phyloP scores from a whole-genome alignment of 176 grass and related monocot species.

The Lolium rigidum region DNA sequence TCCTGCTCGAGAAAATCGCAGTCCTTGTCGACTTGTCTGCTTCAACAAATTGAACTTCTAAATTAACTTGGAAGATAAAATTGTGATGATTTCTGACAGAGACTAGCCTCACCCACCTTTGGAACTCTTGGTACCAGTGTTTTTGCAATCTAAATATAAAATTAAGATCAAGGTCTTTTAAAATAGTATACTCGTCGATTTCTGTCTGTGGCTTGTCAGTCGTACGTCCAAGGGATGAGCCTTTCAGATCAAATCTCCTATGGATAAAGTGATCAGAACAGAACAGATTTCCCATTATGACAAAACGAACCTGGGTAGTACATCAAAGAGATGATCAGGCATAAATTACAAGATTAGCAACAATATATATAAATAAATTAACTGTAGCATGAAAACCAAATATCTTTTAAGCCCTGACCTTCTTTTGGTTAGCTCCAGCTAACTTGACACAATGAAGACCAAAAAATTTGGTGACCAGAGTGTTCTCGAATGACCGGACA shows the following conservation, averaged over 20 bases:
- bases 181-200: constrained; percentile 88
- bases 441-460: constrained; percentile 96
- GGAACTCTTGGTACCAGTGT: constrained; percentile 83
- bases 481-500: constrained; percentile 84
- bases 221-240: constrained; percentile 38
- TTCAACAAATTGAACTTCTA: constrained; percentile 31
- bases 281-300: constrained; percentile 98
- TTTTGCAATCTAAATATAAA: constrained; percentile 89
- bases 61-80: constrained; percentile 9
- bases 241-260: constrained; percentile 46
- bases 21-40: constrained; percentile 93
- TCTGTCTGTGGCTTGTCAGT: constrained; percentile 91
- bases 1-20: constrained; percentile 98
- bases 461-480: constrained; percentile 95
- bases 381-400: constrained; percentile 7
- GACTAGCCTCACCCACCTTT: constrained; percentile 54
- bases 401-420: constrained; percentile 59
- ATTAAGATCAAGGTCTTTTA: constrained; percentile 99
- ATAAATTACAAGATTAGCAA: constrained; percentile 19
- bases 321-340: constrained; percentile 40
- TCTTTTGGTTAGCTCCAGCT: constrained; percentile 87
- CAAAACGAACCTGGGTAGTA: constrained; percentile 84
- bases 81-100: constrained; percentile 20
- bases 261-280: constrained; percentile 83
- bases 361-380: constrained; percentile 20